Conservation (phyloP, 1,284 basidiomycete species). For the Apiotrichum brassicae region DNA sequence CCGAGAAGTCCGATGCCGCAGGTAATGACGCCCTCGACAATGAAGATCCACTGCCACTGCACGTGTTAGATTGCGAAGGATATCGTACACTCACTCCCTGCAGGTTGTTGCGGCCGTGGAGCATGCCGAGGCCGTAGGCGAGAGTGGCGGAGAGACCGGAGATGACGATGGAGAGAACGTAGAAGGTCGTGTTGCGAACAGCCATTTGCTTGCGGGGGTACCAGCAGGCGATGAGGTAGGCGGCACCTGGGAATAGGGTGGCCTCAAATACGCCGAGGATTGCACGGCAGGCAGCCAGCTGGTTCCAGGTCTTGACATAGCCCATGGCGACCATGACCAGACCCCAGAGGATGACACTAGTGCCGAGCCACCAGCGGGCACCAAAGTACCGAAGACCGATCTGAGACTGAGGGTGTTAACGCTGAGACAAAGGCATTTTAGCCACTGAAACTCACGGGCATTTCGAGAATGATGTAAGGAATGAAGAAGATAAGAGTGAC, state of each 20-base stretch:
- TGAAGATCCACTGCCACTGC: slow-evolving; percentile 15
- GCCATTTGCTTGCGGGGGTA: slow-evolving; percentile 17
- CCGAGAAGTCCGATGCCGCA: slow-evolving; percentile 29
- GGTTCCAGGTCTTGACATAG: slow-evolving; percentile 29
- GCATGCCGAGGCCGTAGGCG: slow-evolving; percentile 7
- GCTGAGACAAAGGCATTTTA: background rate
- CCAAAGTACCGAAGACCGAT: slow-evolving; percentile 15
- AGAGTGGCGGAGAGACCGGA: slow-evolving; percentile 10
- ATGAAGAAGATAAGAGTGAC: slow-evolving; percentile 42
- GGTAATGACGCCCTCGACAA: slow-evolving; percentile 30
- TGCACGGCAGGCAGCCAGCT: slow-evolving; percentile 20
- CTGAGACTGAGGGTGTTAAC: slow-evolving; percentile 1
- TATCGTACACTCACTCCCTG: background rate
- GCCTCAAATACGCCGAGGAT: slow-evolving; percentile 27
- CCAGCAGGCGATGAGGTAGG: slow-evolving; percentile 21
- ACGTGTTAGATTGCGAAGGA: background rate
- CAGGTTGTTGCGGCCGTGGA: slow-evolving; percentile 1
- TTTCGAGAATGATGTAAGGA: slow-evolving; percentile 46
- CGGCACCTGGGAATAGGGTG: slow-evolving; percentile 22
- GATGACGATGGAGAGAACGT: slow-evolving; percentile 13
- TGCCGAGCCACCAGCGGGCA: slow-evolving; percentile 21
- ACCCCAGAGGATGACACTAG: slow-evolving; percentile 39
- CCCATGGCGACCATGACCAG: slow-evolving; percentile 32
- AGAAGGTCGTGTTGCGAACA: slow-evolving; percentile 15
- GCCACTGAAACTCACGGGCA: slow-evolving; percentile 15